phyloP scores from a whole-genome alignment of 371 early-diverging fungal species.

The Rhizopus stolonifer region DNA sequence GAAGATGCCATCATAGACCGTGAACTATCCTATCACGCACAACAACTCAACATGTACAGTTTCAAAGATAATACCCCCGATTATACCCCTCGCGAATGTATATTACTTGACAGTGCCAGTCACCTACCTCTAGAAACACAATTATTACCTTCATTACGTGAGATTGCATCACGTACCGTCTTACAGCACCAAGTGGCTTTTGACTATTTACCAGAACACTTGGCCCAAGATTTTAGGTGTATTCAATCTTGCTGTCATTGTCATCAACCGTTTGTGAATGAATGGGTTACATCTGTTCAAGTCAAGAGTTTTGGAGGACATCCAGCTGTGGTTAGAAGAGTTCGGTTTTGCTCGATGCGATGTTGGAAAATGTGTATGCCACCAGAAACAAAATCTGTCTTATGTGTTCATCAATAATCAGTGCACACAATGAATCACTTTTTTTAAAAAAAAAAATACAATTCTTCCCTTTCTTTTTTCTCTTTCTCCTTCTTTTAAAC shows the following conservation, averaged over 20 bases:
- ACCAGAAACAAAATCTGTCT: conserved; percentile 19
- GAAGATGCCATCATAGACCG: conserved; percentile 47
- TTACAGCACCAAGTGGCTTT: conserved; percentile 12
- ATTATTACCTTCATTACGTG: conserved; percentile 17
- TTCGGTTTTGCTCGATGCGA: conserved; percentile 55
- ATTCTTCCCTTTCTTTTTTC: no score
- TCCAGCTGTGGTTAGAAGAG: conserved; percentile 59
- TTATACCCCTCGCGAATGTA: not conserved
- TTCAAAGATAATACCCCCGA: conserved; percentile 18
- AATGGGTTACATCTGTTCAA: conserved; percentile 65
- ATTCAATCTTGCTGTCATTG: conserved; percentile 48
- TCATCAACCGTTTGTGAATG: conserved; percentile 55
- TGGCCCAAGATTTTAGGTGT: conserved; percentile 42
- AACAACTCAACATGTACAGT: conserved; percentile 40
- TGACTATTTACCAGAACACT: conserved; percentile 33
- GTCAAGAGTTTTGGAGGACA: conserved; percentile 61
- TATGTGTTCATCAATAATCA: conserved; percentile 22
- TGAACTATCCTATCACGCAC: conserved; percentile 44
- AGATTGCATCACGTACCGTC: conserved; percentile 20
- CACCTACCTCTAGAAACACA: conserved; percentile 11
- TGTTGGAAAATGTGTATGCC: conserved; percentile 47
- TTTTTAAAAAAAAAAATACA: no score
- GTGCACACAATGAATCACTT: no score
- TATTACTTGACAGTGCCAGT: not conserved
- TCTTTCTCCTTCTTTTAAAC: no score